Evolutionary conservation across 2,329 filamentous ascomycete genomes (phyloP), one percentile per base, ranked within the genome.

Genomic region (Huntiella abstrusa): DNA sequence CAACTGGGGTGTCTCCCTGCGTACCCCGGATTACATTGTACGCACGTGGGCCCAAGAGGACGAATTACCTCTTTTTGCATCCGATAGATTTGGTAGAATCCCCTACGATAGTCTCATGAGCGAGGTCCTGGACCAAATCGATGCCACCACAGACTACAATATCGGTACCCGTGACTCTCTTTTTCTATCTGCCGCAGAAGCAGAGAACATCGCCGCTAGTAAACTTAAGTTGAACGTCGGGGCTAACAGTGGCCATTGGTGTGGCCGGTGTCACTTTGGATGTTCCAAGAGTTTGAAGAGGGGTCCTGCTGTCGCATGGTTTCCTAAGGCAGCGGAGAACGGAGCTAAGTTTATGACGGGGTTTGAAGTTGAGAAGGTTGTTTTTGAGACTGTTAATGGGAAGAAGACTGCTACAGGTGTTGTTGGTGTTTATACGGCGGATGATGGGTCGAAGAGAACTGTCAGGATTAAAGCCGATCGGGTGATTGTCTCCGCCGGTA

Each of bases 321-420:
- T 95, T 11, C 83, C 83, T 0, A 83, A 86, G 54, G 86, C 88
- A 2, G 80, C 78, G 1, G 69, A 70, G 45, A 76, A 81, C 1
- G 86, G 86, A 0, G 83, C 86, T 1, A 67, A 71, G 52, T 94
- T 94, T 57, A 72, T 92, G 48, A 85, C 95, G 64, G 86, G 86
- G 0, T 84, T 91, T 55, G 62, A 76, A 15, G 82, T 77, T 0
- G 72, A 83, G 10, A 70, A 71, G 50, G 66, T 95, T 12, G 53
- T 82, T 0, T 93, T 93, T 57, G 64, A 70, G 11, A 56, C 57
- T 36, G n/a, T 11, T 2, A 56, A 57, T 3, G 59, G 56, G 6
- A 56, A 57, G 1, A 1, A 63, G 74, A 48, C 87, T 86, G 2
- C 66, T 65, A 5, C 94, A 85, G 87, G 75, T 70, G 3, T 80